phyloP scores from a whole-genome alignment of 371 early-diverging fungal species.

The Fennellomyces sp. region DNA sequence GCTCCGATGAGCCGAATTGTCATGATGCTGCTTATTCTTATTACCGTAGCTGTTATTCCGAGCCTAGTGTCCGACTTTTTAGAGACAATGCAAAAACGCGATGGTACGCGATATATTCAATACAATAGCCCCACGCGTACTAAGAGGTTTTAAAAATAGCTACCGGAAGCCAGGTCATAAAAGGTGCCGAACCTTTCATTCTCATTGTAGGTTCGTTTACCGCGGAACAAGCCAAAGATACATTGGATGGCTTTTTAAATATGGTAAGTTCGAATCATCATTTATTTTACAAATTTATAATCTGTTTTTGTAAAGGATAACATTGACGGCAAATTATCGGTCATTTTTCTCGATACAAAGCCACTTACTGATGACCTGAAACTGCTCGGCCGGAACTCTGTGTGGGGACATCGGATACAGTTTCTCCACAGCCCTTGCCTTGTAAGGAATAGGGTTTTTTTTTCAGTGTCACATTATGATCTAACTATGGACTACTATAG shows the following conservation, averaged over 20 bases:
- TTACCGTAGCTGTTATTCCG: constrained; percentile 68
- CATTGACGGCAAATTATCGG: constrained; percentile 43
- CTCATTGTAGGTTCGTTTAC: constrained; percentile 68
- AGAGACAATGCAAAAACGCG: constrained; percentile 57
- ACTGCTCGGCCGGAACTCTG: constrained; percentile 39
- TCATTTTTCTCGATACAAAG: constrained; percentile 61
- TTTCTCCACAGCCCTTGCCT: constrained; percentile 52
- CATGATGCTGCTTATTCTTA: constrained; percentile 69
- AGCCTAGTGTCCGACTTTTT: constrained; percentile 58
- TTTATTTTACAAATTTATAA: neutral
- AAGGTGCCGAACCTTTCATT: constrained; percentile 57
- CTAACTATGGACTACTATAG: constrained; percentile 1
- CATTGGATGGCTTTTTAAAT: constrained; percentile 63
- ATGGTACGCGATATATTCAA: too few relatives aligned
- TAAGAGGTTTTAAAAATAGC: constrained; percentile 17
- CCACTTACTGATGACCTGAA: constrained; percentile 55
- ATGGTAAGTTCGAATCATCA: constrained; percentile 34
- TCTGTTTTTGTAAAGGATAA: constrained; percentile 26
- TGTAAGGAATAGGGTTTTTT: too few relatives aligned
- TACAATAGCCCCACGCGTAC: too few relatives aligned
- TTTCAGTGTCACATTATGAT: neutral
- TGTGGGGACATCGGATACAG: constrained; percentile 44
- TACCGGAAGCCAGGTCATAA: constrained; percentile 46
- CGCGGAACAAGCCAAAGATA: constrained; percentile 55
- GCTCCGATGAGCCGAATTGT: constrained; percentile 63